phyloP scores from a whole-genome alignment of 192 early-diverging fungal genomes.

The Fimicolochytrium jonesii region DNA sequence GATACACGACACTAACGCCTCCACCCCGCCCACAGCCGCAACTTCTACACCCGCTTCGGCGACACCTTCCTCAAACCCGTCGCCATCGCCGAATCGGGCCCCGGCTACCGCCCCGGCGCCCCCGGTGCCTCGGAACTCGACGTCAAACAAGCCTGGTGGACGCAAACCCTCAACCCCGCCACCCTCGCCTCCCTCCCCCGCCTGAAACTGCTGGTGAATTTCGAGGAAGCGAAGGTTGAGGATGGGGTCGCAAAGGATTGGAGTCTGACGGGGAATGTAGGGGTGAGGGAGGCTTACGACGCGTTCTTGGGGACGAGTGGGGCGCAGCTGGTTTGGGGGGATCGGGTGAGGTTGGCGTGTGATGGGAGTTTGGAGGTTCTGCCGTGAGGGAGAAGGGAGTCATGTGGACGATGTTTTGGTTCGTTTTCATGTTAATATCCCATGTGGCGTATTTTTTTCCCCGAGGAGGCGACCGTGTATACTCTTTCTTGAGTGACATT shows the following conservation, averaged over 20 bases:
- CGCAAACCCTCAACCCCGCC: slow-evolving; percentile 2
- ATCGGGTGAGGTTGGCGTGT: not conserved
- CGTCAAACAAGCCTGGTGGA: slow-evolving; percentile 42
- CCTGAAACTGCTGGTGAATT: slow-evolving; percentile 38
- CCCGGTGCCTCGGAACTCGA: slow-evolving; percentile 8
- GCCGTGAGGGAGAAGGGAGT: too few species aligned
- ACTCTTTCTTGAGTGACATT: too few species aligned
- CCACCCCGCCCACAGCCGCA: not conserved
- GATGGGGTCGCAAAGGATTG: slow-evolving; percentile 8
- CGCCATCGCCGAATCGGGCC: slow-evolving; percentile 37
- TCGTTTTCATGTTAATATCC: too few species aligned
- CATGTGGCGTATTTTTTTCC: too few species aligned
- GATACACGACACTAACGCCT: too few species aligned
- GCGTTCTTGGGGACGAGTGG: not conserved
- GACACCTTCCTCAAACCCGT: slow-evolving; percentile 35
- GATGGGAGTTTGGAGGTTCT: too few species aligned
- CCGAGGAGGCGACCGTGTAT: too few species aligned
- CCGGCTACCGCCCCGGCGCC: slow-evolving; percentile 20
- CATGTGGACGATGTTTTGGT: too few species aligned
- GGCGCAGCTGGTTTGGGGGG: not conserved
- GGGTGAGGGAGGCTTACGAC: not conserved
- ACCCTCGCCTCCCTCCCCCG: slow-evolving; percentile 14
- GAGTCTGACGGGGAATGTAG: slow-evolving; percentile 14
- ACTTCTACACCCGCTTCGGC: slow-evolving; percentile 43
- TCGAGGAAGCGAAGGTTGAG: slow-evolving; percentile 37